Conservation (phyloP, 2,329 filamentous ascomycete species). For the Blumeriella jaapii region DNA sequence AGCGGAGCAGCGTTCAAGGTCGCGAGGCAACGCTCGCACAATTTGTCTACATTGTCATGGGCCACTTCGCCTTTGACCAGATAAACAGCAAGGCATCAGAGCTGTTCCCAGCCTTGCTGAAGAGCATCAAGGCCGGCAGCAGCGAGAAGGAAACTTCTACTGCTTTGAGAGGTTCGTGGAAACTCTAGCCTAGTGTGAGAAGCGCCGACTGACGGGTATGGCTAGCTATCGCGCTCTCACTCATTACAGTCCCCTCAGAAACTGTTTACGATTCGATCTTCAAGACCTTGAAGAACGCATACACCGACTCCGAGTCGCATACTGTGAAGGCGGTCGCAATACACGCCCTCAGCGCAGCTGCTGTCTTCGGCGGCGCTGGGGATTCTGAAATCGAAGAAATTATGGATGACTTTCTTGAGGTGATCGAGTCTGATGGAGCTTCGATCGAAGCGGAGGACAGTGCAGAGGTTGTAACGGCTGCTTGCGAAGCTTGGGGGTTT, state of each 20-base stretch:
- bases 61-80: slow-evolving; percentile 49
- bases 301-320: slow-evolving; percentile 46
- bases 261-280: slow-evolving; percentile 47
- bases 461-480: slow-evolving; percentile 48
- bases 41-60: slow-evolving; percentile 48
- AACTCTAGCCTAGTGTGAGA: neutral
- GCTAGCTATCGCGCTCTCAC: slow-evolving; percentile 47
- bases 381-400: slow-evolving; percentile 49
- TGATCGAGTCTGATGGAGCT: slow-evolving; percentile 55
- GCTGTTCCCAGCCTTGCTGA: slow-evolving; percentile 46
- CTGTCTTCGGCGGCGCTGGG: slow-evolving; percentile 55
- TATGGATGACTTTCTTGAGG: slow-evolving; percentile 56
- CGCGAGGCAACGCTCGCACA: slow-evolving; percentile 46
- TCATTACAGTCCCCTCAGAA: slow-evolving; percentile 50
- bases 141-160: slow-evolving; percentile 51
- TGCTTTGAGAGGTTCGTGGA: slow-evolving; percentile 42
- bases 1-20: slow-evolving; percentile 52
- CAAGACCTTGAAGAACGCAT: slow-evolving; percentile 43
- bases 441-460: slow-evolving; percentile 52
- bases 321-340: slow-evolving; percentile 53
- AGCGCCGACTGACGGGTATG: slow-evolving; percentile 3
- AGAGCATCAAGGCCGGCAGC: slow-evolving; percentile 50
- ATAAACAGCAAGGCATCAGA: slow-evolving; percentile 42
- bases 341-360: slow-evolving; percentile 48
- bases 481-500: slow-evolving; percentile 58